A percentile compares a stretch with the other conserved stretches of the same genome.
phyloP scores from a whole-genome alignment of 2,329 filamentous ascomycete genomes.

The Fusarium torulosum region DNA sequence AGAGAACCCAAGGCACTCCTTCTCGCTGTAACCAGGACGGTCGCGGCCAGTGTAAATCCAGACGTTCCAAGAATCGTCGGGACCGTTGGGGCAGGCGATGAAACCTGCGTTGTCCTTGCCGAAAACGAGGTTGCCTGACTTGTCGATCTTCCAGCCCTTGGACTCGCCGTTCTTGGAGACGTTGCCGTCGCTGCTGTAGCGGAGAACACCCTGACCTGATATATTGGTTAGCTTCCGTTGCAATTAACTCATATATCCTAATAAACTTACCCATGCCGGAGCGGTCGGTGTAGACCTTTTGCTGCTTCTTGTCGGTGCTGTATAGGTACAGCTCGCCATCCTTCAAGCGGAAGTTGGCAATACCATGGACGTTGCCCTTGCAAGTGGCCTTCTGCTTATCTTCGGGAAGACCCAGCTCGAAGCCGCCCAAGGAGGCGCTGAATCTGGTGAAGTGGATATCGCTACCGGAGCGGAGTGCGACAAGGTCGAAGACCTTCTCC shows the following conservation, averaged over 20 bases:
- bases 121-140: conserved; percentile 39
- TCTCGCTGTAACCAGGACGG: conserved; percentile 53
- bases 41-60: conserved; percentile 51
- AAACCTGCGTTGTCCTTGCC: conserved; percentile 51
- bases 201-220: conserved; percentile 64
- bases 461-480: conserved; percentile 63
- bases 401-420: conserved; percentile 58
- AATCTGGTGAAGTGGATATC: conserved; percentile 61
- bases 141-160: conserved; percentile 61
- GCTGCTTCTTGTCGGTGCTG: conserved; percentile 54
- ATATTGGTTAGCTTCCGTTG: background rate
- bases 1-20: conserved; percentile 54
- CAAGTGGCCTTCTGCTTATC: conserved; percentile 62
- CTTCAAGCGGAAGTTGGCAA: conserved; percentile 63
- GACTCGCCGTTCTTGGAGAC: conserved; percentile 55
- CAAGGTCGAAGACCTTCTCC: conserved; percentile 57
- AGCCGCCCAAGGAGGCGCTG: conserved; percentile 58
- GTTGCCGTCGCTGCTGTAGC: conserved; percentile 65
- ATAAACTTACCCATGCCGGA: conserved; percentile 67
- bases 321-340: conserved; percentile 63
- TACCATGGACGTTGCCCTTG: conserved; percentile 53
- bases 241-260: rapidly evolving
- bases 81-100: conserved; percentile 64
- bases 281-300: conserved; percentile 67
- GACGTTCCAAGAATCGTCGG: conserved; percentile 57